Evolutionary conservation across 1,284 basidiomycete genomes (phyloP), one percentile per base, ranked within the genome.

Genomic region (Pseudozyma sp.): DNA sequence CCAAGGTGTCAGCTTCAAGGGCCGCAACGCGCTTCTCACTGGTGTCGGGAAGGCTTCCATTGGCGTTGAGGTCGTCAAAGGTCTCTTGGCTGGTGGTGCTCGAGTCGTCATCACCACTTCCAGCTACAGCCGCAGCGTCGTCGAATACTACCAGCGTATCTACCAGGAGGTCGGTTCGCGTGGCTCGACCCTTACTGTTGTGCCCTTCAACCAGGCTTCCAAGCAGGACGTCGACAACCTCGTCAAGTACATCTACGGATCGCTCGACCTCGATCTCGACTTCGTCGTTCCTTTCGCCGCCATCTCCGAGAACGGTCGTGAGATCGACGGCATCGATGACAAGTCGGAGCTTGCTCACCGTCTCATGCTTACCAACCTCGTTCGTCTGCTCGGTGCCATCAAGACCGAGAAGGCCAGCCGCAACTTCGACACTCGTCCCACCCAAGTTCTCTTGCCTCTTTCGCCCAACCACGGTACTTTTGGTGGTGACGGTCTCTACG

Each of bases 241-340:
- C 59, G 91, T 99, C 79, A 95, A 98, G 87, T 99, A 99, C 87
- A 96, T 99, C 86, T 99, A 98, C 87, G 90, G 92, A 48, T 95
- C 91, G 47, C 90, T 97, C 63, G 92, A 92, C 52, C 90, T 99
- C 87, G 96, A 99, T 87, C 90, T 99, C 69, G 96, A 99, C 87
- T 98, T 97, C 87, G 93, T 99, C 81, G 90, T 98, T 71, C 96
- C 96, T 44, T 99, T 99, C 86, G 97, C 96, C 60, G 97, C 95
- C 66, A 92, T 99, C 52, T 95, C 97, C 13, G 97, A 98, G 87
- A 98, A 98, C 83, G 96, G 97, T 50, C 92, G 96, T 70, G 94
- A 98, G 87, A 99, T 99, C 69, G 96, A 99, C 82, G 91, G 92
- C 34, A 88, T 99, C 70, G 97, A 98, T 85, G 97, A 99, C 88